Evolutionary conservation across 257 asterid species (phyloP), one percentile per base, ranked within the genome.

Genomic region (Fraxinus americana): DNA sequence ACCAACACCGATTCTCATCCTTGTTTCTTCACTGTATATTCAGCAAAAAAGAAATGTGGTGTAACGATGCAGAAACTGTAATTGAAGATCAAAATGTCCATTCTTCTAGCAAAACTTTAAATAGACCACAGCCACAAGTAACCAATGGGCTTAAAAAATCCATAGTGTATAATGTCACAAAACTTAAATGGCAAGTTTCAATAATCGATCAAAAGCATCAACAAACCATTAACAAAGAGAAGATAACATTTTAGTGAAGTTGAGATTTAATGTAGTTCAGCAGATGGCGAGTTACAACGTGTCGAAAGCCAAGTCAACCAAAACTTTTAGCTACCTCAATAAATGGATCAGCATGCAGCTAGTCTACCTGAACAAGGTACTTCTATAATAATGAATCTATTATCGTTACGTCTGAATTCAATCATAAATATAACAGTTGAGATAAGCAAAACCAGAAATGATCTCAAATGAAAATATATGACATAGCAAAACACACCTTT

Each of bases 1-100:
- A 30, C 97, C 92, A 39, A 77, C 87, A 50, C 96, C 99, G 39
- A 96, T 96, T 83, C 89, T 93, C 27, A 85, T 35, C 88, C 82
- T 93, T 21, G 98, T 96, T 82, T 92, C 98, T 61, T 93, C 83
- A 70, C 99, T 96, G 85, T 67, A 84, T 5, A 82, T 68, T 7
- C n/a, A 72, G 38, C 17, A 67, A 66, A 77, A 59, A 48, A 39
- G n/a, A 81, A 72, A 75, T 41, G 68, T 10, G 65, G 39, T 43
- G 38, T 79, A 38, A 50, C 21, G n/a, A 21, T 77, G 54, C 17
- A 52, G 29, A 17, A 27, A 50, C 7, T 68, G 2, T 66, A 34
- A 70, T 35, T 23, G 59, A 59, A 69, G 69, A 77, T 21, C 54
- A 61, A 39, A 61, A 2, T 30, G 32, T 71, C 14, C 21, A 9